A percentile compares a stretch with the other conserved stretches of the same genome.
These are phyloP conservation scores for Sphagnum contortum DNA, from an alignment of 225 moss, liverwort and hornwort genomes.

Conservation along the genomic window DNA sequence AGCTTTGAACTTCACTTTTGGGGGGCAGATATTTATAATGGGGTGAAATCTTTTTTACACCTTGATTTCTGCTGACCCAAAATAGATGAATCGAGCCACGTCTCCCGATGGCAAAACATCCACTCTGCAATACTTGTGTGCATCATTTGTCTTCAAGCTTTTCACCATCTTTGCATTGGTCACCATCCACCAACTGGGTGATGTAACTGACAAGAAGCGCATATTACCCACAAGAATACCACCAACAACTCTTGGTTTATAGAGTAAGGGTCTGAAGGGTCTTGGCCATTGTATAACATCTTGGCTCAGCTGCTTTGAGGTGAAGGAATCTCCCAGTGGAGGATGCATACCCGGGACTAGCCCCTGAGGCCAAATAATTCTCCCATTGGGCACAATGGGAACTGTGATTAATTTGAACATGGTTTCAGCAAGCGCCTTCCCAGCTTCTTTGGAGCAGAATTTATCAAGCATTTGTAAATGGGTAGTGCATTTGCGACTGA, in stretches of 20 bases:
- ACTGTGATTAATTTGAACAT: slow-evolving; percentile 18
- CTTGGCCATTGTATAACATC: not conserved
- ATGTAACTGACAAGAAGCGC: too few relatives aligned
- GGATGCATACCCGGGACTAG: not conserved
- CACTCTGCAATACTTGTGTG: slow-evolving; percentile 23
- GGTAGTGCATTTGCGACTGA: slow-evolving; percentile 36
- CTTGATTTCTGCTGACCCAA: slow-evolving; percentile 14
- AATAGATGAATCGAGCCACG: slow-evolving; percentile 32
- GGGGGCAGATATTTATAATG: too few relatives aligned
- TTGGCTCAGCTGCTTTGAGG: too few relatives aligned
- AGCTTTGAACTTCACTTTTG: too few relatives aligned
- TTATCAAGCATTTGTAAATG: slow-evolving; percentile 30
- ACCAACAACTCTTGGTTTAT: too few relatives aligned
- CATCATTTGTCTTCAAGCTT: slow-evolving; percentile 5
- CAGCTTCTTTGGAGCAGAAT: slow-evolving; percentile 34
- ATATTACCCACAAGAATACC: too few relatives aligned
- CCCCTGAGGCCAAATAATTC: not conserved
- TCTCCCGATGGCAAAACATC: slow-evolving; percentile 36
- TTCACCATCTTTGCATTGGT: slow-evolving; percentile 1
- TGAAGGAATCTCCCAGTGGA: not conserved
- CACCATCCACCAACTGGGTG: slow-evolving; percentile 2
- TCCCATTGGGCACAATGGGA: slow-evolving; percentile 12
- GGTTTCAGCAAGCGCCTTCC: slow-evolving; percentile 27
- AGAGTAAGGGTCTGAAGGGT: too few relatives aligned
- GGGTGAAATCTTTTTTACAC: slow-evolving; percentile 18